A percentile compares a stretch with the other conserved stretches of the same genome.
Evolutionary conservation across 768 basidiomycete genomes (phyloP).

Genomic region (Tricholoma terreum): DNA sequence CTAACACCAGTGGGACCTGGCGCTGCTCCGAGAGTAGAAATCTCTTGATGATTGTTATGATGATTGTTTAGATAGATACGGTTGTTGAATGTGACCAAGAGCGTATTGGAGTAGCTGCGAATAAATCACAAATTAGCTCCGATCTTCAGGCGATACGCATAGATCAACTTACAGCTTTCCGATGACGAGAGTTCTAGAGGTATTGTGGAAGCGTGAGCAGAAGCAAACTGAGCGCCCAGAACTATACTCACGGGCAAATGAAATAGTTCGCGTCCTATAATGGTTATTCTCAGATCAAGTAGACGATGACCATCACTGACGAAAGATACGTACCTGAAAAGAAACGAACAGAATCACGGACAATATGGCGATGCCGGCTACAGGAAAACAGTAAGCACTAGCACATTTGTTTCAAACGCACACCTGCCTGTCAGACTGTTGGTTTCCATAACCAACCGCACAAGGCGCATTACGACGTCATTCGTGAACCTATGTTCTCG

Average conservation of each 20-base stretch:
- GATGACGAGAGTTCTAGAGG: constrained; percentile 1
- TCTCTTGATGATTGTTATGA: background rate
- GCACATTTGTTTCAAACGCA: background rate
- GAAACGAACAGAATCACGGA: constrained; percentile 11
- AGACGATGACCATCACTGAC: background rate
- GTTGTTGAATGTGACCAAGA: constrained; percentile 6
- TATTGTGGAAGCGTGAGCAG: background rate
- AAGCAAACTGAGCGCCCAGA: no score
- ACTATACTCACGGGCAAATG: constrained; percentile 6
- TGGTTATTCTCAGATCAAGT: background rate
- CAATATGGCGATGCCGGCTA: constrained; percentile 2
- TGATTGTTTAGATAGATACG: background rate
- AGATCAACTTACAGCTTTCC: constrained; percentile 2
- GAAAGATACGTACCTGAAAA: background rate
- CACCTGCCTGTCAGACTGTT: constrained; percentile 7
- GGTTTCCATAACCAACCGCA: constrained; percentile 8
- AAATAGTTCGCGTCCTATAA: constrained; percentile 2
- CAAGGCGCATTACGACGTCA: constrained; percentile 1
- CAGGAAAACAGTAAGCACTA: background rate
- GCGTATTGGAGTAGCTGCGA: constrained; percentile 6
- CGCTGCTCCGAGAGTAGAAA: background rate
- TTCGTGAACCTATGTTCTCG: background rate
- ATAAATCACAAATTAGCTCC: background rate
- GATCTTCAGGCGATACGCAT: background rate
- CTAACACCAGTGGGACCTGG: background rate